Evolutionary conservation across 257 asterid species (phyloP).

Genomic region (Cynanchum wilfordii): DNA sequence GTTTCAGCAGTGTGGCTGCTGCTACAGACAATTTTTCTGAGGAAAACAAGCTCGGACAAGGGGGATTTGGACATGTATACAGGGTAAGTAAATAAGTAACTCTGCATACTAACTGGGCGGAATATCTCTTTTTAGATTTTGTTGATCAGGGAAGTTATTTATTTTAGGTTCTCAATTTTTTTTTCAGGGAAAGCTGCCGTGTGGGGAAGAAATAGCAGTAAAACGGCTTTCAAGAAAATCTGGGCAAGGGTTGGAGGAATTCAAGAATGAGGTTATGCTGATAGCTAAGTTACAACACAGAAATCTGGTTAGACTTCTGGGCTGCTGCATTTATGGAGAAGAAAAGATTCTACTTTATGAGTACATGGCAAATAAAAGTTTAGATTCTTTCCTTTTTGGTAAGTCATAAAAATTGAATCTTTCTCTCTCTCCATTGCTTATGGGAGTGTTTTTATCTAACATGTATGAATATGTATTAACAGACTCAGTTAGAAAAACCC

Average conservation of each 20-base stretch:
- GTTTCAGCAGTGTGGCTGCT: conserved; percentile 43
- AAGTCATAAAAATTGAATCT: conserved; percentile 11
- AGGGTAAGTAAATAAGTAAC: conserved; percentile 30
- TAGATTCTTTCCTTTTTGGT: conserved; percentile 73
- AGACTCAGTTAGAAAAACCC: conserved; percentile 50
- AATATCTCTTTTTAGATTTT: not conserved
- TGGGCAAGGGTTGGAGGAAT: conserved; percentile 74
- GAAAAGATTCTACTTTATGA: conserved; percentile 76
- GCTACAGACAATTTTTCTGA: conserved; percentile 62
- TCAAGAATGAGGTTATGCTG: conserved; percentile 66
- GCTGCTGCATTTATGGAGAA: conserved; percentile 76
- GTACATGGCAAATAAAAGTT: conserved; percentile 89
- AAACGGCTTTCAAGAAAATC: conserved; percentile 79
- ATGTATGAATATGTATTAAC: no score
- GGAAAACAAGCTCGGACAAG: conserved; percentile 74
- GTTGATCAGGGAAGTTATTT: not conserved
- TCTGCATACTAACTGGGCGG: no score
- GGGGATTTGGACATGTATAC: conserved; percentile 89
- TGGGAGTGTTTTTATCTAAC: not conserved
- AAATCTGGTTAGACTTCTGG: conserved; percentile 76
- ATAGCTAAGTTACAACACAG: conserved; percentile 80
- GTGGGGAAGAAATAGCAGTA: conserved; percentile 67
- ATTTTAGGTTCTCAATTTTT: not conserved
- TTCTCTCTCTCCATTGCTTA: not conserved
- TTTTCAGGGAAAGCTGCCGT: conserved; percentile 57